Conservation (phyloP, 805 yeast species). For the Starmerella cellae region DNA sequence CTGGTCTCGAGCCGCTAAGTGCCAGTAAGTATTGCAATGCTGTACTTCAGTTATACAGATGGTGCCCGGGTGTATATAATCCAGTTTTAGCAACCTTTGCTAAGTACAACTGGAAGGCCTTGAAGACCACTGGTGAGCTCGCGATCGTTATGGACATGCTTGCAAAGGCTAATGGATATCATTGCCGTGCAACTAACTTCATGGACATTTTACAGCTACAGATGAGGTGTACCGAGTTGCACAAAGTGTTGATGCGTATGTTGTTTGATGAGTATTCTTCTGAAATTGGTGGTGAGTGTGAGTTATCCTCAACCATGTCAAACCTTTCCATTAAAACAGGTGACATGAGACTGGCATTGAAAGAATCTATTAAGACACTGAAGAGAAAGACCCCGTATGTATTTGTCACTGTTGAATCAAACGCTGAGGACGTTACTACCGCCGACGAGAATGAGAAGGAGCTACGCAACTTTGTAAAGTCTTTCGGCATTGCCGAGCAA, state of each 20-base stretch:
- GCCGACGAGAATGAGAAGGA: not conserved
- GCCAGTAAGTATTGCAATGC: slow-evolving; percentile 70
- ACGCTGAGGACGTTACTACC: slow-evolving; percentile 43
- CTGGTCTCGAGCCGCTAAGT: slow-evolving; percentile 84
- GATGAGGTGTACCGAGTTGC: slow-evolving; percentile 1
- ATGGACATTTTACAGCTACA: slow-evolving; percentile 36
- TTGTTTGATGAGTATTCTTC: slow-evolving; percentile 5
- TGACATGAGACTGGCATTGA: not conserved
- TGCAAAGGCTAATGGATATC: slow-evolving; percentile 60
- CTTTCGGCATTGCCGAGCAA: slow-evolving; percentile 6
- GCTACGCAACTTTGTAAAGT: not conserved
- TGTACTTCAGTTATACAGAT: slow-evolving; percentile 64
- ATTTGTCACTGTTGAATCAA: slow-evolving; percentile 20
- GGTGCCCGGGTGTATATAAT: slow-evolving; percentile 61
- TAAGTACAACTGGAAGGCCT: slow-evolving; percentile 30
- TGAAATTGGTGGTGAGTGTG: not conserved
- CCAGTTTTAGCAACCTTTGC: slow-evolving; percentile 44
- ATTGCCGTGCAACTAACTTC: slow-evolving; percentile 73
- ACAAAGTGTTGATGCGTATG: not conserved
- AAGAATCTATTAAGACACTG: slow-evolving; percentile 28
- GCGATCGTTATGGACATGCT: slow-evolving; percentile 91
- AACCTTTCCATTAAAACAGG: not conserved
- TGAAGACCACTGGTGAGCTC: slow-evolving; percentile 51
- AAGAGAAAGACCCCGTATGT: slow-evolving; percentile 45
- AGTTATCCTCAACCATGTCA: not conserved